A percentile compares a stretch with the other conserved stretches of the same genome.
Conservation (phyloP, 164 flowering plant genomes). For the Chimonanthus salicifolius region DNA sequence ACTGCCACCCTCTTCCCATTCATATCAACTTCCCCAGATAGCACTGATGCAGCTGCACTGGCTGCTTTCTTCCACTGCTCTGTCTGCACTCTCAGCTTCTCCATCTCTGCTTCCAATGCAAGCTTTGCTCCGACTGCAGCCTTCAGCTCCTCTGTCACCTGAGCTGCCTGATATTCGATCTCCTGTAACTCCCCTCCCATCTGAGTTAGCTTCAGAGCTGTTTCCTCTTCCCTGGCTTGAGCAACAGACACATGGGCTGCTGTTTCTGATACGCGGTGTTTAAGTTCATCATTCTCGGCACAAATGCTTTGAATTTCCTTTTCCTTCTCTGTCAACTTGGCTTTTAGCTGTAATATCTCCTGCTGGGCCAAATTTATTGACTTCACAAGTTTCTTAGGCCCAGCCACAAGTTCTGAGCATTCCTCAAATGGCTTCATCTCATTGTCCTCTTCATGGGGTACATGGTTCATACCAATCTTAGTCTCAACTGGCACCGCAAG, state of each 20-base stretch:
- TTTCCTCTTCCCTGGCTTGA: conserved; percentile 37
- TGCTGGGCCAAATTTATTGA: conserved; percentile 10
- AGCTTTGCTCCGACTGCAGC: conserved; percentile 46
- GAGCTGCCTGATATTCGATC: conserved; percentile 19
- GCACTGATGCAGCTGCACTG: conserved; percentile 82
- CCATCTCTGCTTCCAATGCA: conserved; percentile 69
- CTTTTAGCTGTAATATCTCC: conserved; percentile 39
- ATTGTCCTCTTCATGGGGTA: conserved; percentile 18
- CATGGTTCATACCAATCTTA: conserved; percentile 10
- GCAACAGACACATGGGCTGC: conserved; percentile 24
- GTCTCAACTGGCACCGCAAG: conserved; percentile 20
- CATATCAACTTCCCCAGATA: conserved; percentile 50
- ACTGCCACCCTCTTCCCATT: conserved; percentile 35
- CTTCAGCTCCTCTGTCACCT: conserved; percentile 50
- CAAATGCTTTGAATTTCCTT: conserved; percentile 30
- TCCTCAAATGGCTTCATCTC: conserved; percentile 21
- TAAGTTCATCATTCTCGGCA: conserved; percentile 44
- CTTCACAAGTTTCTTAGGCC: conserved; percentile 17
- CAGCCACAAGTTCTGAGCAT: conserved; percentile 19
- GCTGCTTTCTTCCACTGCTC: conserved; percentile 99
- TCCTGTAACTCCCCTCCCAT: conserved; percentile 30
- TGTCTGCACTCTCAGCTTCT: conserved; percentile 75
- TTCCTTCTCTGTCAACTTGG: conserved; percentile 41
- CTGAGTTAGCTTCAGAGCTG: conserved; percentile 25
- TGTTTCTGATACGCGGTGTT: conserved; percentile 33